Base-by-base conservation (phyloP, 345 rosid species). In the Punica granatum region DNA sequence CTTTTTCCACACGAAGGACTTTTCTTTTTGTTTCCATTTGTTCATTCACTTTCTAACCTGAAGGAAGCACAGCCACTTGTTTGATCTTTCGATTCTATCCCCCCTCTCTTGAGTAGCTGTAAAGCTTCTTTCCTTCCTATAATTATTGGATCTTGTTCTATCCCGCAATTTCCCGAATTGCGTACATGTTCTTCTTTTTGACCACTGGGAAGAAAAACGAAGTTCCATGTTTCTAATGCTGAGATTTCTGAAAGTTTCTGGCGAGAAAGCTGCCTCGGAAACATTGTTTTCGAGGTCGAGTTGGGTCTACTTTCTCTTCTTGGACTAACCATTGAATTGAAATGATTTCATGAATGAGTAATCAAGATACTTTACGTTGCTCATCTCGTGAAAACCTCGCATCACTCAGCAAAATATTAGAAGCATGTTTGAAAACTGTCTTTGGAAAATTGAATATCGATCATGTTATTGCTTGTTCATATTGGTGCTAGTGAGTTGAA, bases 1-100 rank as follows among this genome's bases (percentile, higher is more conserved):
- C 65, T 64, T 63, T 70, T 70, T 36, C 73, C 63, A 18, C 62
- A 7, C 54, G 42, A 67, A 56, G 31, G 69, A 41, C 34, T 56
- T 56, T 51, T 66, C 69, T 66, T 66, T 66, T 66, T 66, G 69
- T 66, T 66, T 51, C 69, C 69, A 66, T 66, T 66, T 66, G 69
- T 49, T 66, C 58, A 66, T 66, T 35, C 30, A 25, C 59, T 25
- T 25, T 49, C 60, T 49, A 41, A 63, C 44, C 44, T 35, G 42
- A 35, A 62, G 26, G 65, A 62, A 37, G 66, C 66, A n/a, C 61
- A 66, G 68, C 69, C 69, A 66, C 43, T 66, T 53, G 60, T 51
- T 66, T 34, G 28, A 62, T 62, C 43, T n/a, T n/a, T n/a, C n/a
- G n/a, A n/a, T n/a, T n/a, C n/a, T n/a, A n/a, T 63, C 19, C 19